Evolutionary conservation across 179 eudicot species (phyloP), one percentile per base, ranked within the genome.

Genomic region (Amaranthus tricolor): DNA sequence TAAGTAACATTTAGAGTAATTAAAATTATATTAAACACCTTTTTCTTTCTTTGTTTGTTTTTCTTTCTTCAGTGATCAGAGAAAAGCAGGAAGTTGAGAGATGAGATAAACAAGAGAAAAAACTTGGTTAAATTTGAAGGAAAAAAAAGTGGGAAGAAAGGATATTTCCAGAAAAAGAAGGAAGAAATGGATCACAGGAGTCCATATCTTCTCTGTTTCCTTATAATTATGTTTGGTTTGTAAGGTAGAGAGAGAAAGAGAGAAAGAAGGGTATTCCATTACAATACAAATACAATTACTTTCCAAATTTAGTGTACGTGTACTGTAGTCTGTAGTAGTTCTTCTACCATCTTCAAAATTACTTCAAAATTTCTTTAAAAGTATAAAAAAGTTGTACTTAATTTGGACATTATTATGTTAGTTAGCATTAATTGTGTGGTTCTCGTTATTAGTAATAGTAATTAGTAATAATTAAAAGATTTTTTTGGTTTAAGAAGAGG

Each of bases 81-180:
- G 14, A 21, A 20, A 53, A 45, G 81, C 76, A 73, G 66, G 73
- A 55, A 83, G 74, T 53, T 77, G 78, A 74, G 62, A 70, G 65
- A 71, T 62, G 60, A 63, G 51, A 56, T 68, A 66, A 20, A 59
- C 19, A 49, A 10, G 73, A 31, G 40, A 31, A 31, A 31, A 31
- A 31, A 31, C 2, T 31, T 31, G 40, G 40, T 31, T 31, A 31
- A 31, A 31, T 31, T 31, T 31, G 70, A 65, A 74, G 76, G 61
- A 82, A 62, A 45, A 55, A 55, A 75, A 74, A 15, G 69, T 60
- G 73, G 64, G 72, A 15, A 44, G 78, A 53, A 58, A 57, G 17
- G 68, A 78, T 62, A 64, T 55, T 73, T 73, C 44, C 68, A 78
- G 86, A 79, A 63, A 82, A 68, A 59, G 67, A 73, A 59, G 78